Conservation (phyloP, 2,329 filamentous ascomycete genomes). For the Botrytis fabae region DNA sequence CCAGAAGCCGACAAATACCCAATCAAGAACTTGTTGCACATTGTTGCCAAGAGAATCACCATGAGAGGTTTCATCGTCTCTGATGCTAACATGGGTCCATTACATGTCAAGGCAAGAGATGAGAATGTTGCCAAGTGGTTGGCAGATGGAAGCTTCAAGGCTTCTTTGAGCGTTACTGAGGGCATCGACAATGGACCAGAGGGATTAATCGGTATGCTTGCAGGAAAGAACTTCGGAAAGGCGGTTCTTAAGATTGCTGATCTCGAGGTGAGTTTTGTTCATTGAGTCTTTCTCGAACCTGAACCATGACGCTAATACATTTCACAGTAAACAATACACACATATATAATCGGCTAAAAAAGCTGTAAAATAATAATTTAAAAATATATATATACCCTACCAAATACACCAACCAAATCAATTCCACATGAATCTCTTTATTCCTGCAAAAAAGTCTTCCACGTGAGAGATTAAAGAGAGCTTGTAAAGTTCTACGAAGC, state of each 20-base stretch:
- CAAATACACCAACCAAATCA: neutral
- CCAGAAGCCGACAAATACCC: conserved; percentile 54
- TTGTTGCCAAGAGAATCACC: conserved; percentile 62
- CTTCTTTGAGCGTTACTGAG: conserved; percentile 57
- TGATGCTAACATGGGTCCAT: conserved; percentile 61
- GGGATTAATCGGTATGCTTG: conserved; percentile 65
- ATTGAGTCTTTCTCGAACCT: too few relatives aligned
- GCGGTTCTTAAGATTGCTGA: conserved; percentile 62
- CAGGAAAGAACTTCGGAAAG: conserved; percentile 73
- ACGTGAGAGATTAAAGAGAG: accelerated
- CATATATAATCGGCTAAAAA: neutral
- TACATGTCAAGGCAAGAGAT: conserved; percentile 61
- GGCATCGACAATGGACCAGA: conserved; percentile 68
- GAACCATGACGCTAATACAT: neutral
- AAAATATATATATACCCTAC: neutral
- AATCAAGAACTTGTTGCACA: conserved; percentile 59
- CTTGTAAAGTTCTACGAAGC: neutral
- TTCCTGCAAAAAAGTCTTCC: too few relatives aligned
- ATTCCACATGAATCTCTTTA: too few relatives aligned
- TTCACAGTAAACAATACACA: neutral
- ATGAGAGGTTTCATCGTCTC: conserved; percentile 68
- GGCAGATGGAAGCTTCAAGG: conserved; percentile 64
- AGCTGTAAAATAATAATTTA: neutral
- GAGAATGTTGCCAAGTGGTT: conserved; percentile 70
- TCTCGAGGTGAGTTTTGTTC: conserved; percentile 25